Evolutionary conservation across 2,329 filamentous ascomycete species (phyloP).

Genomic region (Clathrospora elynae): DNA sequence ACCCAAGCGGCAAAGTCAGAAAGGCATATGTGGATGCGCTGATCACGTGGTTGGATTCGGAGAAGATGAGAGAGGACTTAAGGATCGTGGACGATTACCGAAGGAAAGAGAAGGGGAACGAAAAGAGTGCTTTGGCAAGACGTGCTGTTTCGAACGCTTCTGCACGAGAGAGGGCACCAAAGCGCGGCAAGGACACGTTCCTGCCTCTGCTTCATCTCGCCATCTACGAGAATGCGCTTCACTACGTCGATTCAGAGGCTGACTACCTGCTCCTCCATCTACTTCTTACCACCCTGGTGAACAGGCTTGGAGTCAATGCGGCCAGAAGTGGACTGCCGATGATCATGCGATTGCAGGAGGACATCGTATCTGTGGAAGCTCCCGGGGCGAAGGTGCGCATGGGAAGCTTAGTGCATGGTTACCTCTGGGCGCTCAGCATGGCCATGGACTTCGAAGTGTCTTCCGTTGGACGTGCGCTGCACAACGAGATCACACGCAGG

Average conservation of each 20-base stretch:
- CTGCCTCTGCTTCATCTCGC: constrained; percentile 81
- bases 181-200: constrained; percentile 69
- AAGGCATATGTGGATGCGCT: constrained; percentile 85
- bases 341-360: constrained; percentile 86
- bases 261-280: constrained; percentile 80
- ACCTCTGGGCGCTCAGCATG: constrained; percentile 80
- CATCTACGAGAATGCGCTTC: constrained; percentile 85
- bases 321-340: constrained; percentile 80
- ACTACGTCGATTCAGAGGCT: constrained; percentile 64
- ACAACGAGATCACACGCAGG: constrained; percentile 75
- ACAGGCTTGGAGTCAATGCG: constrained; percentile 81
- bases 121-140: constrained; percentile 55
- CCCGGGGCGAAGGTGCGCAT: constrained; percentile 76
- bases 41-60: constrained; percentile 81
- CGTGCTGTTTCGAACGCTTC: constrained; percentile 73
- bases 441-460: constrained; percentile 77
- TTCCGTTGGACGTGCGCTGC: constrained; percentile 70
- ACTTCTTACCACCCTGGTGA: constrained; percentile 74
- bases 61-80: constrained; percentile 71
- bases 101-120: constrained; percentile 50
- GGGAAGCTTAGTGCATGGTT: constrained; percentile 84
- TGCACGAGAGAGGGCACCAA: constrained; percentile 61
- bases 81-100: constrained; percentile 63
- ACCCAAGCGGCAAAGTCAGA: constrained; percentile 76
- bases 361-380: constrained; percentile 70